Evolutionary conservation across 345 rosid species (phyloP).

Genomic region (Eucalyptus leucophloia): DNA sequence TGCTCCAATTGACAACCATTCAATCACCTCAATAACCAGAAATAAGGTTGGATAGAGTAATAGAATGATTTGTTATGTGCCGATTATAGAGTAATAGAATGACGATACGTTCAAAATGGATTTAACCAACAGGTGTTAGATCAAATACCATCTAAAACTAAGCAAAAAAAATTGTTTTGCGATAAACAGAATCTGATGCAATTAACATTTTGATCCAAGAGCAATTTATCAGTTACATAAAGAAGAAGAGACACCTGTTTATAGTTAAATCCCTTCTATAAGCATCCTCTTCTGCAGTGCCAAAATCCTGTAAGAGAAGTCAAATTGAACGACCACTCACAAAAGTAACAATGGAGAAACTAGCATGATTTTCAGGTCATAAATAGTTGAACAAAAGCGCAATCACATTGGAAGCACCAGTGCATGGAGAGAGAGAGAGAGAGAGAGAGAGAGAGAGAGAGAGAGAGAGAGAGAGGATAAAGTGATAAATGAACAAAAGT

Average conservation of each 20-base stretch:
- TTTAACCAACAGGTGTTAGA: background rate
- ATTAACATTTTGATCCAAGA: background rate
- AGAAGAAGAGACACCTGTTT: conserved; percentile 46
- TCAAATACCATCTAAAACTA: background rate
- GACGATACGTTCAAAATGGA: background rate
- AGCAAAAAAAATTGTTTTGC: background rate
- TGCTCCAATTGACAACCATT: too few species aligned
- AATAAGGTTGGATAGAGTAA: background rate
- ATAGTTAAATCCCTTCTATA: conserved; percentile 88
- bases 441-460: background rate
- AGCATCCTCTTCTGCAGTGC: conserved; percentile 93
- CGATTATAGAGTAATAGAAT: background rate
- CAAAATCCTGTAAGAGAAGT: conserved; percentile 48
- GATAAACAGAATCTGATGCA: too few species aligned
- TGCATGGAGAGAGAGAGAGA: background rate
- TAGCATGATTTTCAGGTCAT: background rate
- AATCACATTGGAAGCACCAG: background rate
- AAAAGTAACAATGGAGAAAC: background rate
- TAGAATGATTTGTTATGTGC: background rate
- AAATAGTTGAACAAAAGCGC: background rate
- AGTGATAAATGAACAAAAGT: too few species aligned
- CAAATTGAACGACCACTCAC: background rate
- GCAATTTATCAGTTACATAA: background rate
- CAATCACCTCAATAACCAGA: background rate
- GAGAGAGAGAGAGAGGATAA: too few species aligned